Evolutionary conservation across 2,329 filamentous ascomycete genomes (phyloP).

Genomic region (Alternaria longipes): DNA sequence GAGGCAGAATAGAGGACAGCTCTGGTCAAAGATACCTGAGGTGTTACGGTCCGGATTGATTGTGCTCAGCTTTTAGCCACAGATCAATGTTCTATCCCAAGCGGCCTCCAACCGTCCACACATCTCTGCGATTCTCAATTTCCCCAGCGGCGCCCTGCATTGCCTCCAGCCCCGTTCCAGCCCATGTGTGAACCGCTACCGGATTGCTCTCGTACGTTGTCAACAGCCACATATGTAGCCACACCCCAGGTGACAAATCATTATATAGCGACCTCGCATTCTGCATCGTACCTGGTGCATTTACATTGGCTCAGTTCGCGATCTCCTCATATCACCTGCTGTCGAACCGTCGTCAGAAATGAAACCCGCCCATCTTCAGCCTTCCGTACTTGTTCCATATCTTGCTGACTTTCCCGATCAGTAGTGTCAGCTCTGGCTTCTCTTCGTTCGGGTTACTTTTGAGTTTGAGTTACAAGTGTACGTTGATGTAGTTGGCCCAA

Average conservation of each 20-base stretch:
- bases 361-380: neutral
- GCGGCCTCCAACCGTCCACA: neutral
- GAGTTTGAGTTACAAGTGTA: slow-evolving; percentile 31
- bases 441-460: slow-evolving; percentile 13
- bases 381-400: slow-evolving; percentile 32
- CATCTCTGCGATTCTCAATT: neutral
- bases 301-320: neutral
- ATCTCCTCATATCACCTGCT: neutral
- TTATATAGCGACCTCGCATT: slow-evolving; percentile 31
- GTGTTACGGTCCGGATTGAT: neutral
- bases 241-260: slow-evolving; percentile 38
- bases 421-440: slow-evolving; percentile 14
- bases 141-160: neutral
- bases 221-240: neutral
- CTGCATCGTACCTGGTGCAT: slow-evolving; percentile 20
- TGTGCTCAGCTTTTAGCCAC: neutral
- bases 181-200: slow-evolving; percentile 19
- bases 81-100: neutral
- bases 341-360: neutral
- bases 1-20: neutral
- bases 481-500: slow-evolving; percentile 34
- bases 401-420: slow-evolving; percentile 19
- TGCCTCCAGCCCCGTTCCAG: neutral
- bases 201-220: slow-evolving; percentile 39
- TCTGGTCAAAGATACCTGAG: neutral